Evolutionary conservation across 148 eudicot genomes (phyloP), one percentile per base, ranked within the genome.

Genomic region (Nyssa sinensis): DNA sequence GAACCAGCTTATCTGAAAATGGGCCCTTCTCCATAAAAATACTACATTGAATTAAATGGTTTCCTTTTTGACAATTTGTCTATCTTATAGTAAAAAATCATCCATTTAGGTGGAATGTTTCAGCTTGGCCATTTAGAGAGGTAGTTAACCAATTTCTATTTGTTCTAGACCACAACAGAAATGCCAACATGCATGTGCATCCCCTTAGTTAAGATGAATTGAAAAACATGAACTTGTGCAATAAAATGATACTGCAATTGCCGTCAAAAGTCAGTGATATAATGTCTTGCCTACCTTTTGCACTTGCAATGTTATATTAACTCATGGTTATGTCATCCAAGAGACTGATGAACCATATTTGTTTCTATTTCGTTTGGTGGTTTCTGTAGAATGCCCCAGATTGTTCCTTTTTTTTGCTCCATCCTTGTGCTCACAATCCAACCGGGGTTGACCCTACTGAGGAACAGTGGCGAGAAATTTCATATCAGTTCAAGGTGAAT

Each of bases 351-450:
- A 32, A 32, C 24, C 67, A 31, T 8, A 35, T 64, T 35, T 19
- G 2, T 41, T 7, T 34, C 49, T 11, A 1, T 5, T 16, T 64
- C 37, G 6, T 65, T 35, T 33, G 14, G 9, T 39, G 7, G 21
- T 34, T 24, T 65, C n/a, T 10, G 1, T 23, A 65, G 69, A 65
- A 35, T 65, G 69, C 69, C 49, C 69, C 69, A 1, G 69, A 65
- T 34, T 49, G 19, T 21, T 65, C 69, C 0, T 34, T 65, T 12
- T 65, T 65, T 29, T 35, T 65, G 35, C 84, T 86, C 49, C 89
- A 86, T 77, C 86, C 89, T 71, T 86, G 89, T 79, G 89, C 89
- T 65, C 89, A 86, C 77, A 86, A 86, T 74, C 89, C 89, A 33
- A 86, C 89, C 51, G 89, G 89, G 61, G 87, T 86, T 51, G 89